Base-by-base conservation (phyloP, 768 basidiomycete species). In the Lactifluus piperatus region DNA sequence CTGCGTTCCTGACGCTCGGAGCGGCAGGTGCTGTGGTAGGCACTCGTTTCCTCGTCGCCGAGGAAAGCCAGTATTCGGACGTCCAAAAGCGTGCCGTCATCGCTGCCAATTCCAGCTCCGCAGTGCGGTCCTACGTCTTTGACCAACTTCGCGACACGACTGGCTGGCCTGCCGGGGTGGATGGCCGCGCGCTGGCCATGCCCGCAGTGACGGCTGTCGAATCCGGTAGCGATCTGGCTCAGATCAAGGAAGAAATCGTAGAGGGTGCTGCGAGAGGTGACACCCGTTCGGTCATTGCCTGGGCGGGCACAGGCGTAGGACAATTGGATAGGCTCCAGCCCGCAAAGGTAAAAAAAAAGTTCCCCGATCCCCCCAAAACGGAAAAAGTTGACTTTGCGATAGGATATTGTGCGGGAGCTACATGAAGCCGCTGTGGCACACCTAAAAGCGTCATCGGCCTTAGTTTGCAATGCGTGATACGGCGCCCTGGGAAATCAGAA, bases 21-120 rank as follows among this genome's bases (percentile, higher is more conserved):
- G 86, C 82, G 2, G 73, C 82, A 24, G 91, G 85, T 3, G 83
- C 72, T 10, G 84, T 84, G 30, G 66, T 85, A 22, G 91, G 91
- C 53, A 92, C 91, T 0, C 84, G 88, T 7, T 88, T 91, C 67
- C 71, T 88, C 49, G 74, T 85, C 59, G 80, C 86, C 1, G 76
- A 78, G 4, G 88, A 91, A 72, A 78, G 83, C 62, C 70, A 64
- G 34, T 75, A 73, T 66, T 55, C 72, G 5, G 56, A 58, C 5
- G 59, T 54, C 9, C 68, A 72, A 57, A 77, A 76, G 66, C 58
- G 66, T 10, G 65, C 70, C 2, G 58, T 77, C 56, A 48, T 71
- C 14, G 66, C 51, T 11, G 71, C 71, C 14, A 64, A 37, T 27
- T 56, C 62, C 44, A 56, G 64, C 41, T 56, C 66, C 41, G 68